Percentiles rank a stretch among this genome's conserved stretches.
phyloP scores from a whole-genome alignment of 2,329 filamentous ascomycete species.

The Colletotrichum higginsianum region DNA sequence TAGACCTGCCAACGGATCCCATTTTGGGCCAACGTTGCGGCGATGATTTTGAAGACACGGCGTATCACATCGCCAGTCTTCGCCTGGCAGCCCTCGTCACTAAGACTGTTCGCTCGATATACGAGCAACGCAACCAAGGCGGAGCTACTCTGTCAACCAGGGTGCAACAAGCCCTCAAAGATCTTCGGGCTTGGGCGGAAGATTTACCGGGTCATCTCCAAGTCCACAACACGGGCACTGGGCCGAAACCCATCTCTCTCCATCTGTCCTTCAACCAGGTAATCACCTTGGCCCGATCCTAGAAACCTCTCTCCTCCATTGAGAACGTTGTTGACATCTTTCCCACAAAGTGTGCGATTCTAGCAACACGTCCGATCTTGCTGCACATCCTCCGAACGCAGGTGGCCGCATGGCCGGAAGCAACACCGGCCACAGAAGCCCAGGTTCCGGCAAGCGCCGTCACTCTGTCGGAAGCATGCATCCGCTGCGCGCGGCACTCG shows the following conservation, averaged over 20 bases:
- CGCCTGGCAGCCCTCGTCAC: slow-evolving; percentile 54
- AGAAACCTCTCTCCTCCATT: too few species aligned
- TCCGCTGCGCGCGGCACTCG: slow-evolving; percentile 62
- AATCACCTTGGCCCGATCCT: not conserved
- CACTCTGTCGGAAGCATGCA: slow-evolving; percentile 60
- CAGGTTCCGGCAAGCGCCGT: slow-evolving; percentile 51
- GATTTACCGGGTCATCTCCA: slow-evolving; percentile 51
- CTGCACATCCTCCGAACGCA: slow-evolving; percentile 51
- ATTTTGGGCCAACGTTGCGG: not conserved
- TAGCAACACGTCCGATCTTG: slow-evolving; percentile 53
- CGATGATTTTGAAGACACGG: slow-evolving; percentile 51
- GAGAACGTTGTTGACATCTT: slow-evolving; percentile 37
- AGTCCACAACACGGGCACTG: slow-evolving; percentile 46
- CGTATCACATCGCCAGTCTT: slow-evolving; percentile 53
- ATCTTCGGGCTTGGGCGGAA: slow-evolving; percentile 51
- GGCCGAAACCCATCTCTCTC: slow-evolving; percentile 49
- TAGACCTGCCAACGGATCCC: slow-evolving; percentile 56
- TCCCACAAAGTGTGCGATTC: slow-evolving; percentile 49
- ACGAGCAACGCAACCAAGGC: slow-evolving; percentile 48
- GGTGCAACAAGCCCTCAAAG: slow-evolving; percentile 52
- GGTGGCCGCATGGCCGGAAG: slow-evolving; percentile 42
- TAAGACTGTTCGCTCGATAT: slow-evolving; percentile 51
- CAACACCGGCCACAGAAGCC: slow-evolving; percentile 40
- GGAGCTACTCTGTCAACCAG: slow-evolving; percentile 49
- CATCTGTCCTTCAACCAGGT: slow-evolving; percentile 54